Evolutionary conservation across 305 asterid genomes (phyloP), one percentile per base, ranked within the genome.

Genomic region (Ruellia speciosa): DNA sequence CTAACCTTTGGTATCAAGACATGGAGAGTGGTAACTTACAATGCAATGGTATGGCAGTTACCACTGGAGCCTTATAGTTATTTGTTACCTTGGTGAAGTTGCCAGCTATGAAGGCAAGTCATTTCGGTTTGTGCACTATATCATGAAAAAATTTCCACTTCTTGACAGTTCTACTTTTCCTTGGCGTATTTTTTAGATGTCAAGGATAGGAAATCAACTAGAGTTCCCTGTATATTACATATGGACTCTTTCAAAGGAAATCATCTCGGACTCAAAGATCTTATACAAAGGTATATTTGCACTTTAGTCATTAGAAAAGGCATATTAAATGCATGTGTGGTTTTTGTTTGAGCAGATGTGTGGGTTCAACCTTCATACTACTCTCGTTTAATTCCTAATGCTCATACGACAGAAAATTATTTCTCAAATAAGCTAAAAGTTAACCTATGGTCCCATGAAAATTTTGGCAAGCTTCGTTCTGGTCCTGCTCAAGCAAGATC

Each of bases 201-300:
- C 41, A 81, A 69, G 62, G 63, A 55, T 46, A 71, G 40, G 52
- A 70, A 70, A 31, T 65, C 69, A 28, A 69, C 54, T 33, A 82
- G 83, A 76, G 92, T 88, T 40, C 99, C 99, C 9, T 93, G 99
- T 75, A 80, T 93, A 74, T 73, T 93, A 77, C 99, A 93, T 77
- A 82, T 93, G 99, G 96, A 93, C 79, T 93, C 99, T 66, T 57
- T 93, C 49, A 81, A 75, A 79, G 97, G 97, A 78, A 84, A 72
- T 69, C 99, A 93, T 75, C 62, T 60, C 13, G 94, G 85, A 68
- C 96, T 93, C 57, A 85, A 83, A 83, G 85, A 75, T 69, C 95
- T 84, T 63, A 64, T 89, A 65, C 95, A 76, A 51, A 81, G 97
- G 99, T 93, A 77, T 39, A 31, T 28, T 7, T 31, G 15, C 18